Base-by-base conservation (phyloP, 1,284 basidiomycete species). In the Ceratobasidium sp. region DNA sequence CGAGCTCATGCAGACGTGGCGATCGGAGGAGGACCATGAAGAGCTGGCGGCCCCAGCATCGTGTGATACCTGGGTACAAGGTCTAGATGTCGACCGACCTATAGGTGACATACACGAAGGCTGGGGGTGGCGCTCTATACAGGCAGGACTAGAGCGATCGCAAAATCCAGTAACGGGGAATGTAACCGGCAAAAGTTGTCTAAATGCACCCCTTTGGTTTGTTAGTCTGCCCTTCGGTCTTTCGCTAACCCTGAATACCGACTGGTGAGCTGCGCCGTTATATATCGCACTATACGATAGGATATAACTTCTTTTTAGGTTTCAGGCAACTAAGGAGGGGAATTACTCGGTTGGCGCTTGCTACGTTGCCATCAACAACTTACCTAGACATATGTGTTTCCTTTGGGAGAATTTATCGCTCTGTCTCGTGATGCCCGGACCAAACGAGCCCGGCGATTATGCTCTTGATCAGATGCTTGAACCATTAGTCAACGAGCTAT, bases 291-390 rank as follows among this genome's bases (percentile, higher is more conserved):
- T n/a, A n/a, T n/a, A n/a, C n/a, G n/a, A n/a, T n/a, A n/a, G n/a
- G n/a, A n/a, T 7, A 23, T 33, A 49, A 13, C 12, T 20, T 23
- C 53, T 49, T n/a, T 61, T 6, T 42, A 77, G 75, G 63, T 77
- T 77, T 46, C 51, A 77, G 18, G 63, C 64, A 26, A 67, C 63
- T 3, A 77, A 77, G n/a, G 53, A 77, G 28, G 26, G 53, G 0
- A 46, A 49, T 3, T 68, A 77, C 40, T 67, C 55, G n/a, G 64
- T 77, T 49, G 63, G 60, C n/a, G 77, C 46, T 18, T 40, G 23
- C 23, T 78, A 78, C 15, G 18, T 78, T 39, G 64, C 33, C 7
- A 55, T 63, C 61, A 70, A 64, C 26, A 78, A 76, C 40, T 23
- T 76, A 2, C 77, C 77, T 1, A n/a, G 58, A 12, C 77, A 72